Base-by-base conservation (phyloP, 163 green algal genomes). In the Scenedesmus sp. region DNA sequence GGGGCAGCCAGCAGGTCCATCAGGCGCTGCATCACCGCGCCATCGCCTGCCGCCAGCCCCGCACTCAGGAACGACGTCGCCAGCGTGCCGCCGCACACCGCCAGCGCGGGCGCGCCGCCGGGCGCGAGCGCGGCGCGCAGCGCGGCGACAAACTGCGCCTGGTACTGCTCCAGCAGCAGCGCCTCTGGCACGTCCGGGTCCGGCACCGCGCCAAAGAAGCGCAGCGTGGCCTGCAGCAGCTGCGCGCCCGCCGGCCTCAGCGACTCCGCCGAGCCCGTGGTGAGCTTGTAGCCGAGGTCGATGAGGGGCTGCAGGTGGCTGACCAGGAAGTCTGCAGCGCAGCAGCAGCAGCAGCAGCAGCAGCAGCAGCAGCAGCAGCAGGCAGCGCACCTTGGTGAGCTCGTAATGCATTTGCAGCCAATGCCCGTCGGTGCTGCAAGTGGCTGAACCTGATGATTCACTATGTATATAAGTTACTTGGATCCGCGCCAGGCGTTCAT, bases 101-200 rank as follows among this genome's bases (percentile, higher is more conserved):
- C 79, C 56, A 97, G 83, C 51, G 90, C 73, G 16, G 96, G 95
- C 6, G 91, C 49, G 2, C 92, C 94, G 22, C 81, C 93, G 30
- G 91, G 87, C 3, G 91, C 81, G 42, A 98, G 92, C 33, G 93
- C 92, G 12, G 93, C 90, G 24, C 89, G 73, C 84, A 97, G 93
- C 22, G 97, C 93, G 16, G 95, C 96, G 37, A 98, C 94, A 78
- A 97, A 93, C 89, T 98, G 97, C 4, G 97, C 97, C 89, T 98
- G 95, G 93, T 97, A 97, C 93, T 98, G 96, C 94, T 97, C 95
- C 44, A 98, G 94, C n/a, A 98, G 92, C 44, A 93, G 94, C 2
- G 91, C 81, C 35, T 93, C 93, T 1, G 88, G 92, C 76, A 95
- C 72, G 35, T 97, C 86, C 0, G 96, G 95, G 87, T 98, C 95